Percentiles rank a stretch among this genome's conserved stretches.
Evolutionary conservation across 305 asterid species (phyloP).

Genomic region (Fraxinus greggii): DNA sequence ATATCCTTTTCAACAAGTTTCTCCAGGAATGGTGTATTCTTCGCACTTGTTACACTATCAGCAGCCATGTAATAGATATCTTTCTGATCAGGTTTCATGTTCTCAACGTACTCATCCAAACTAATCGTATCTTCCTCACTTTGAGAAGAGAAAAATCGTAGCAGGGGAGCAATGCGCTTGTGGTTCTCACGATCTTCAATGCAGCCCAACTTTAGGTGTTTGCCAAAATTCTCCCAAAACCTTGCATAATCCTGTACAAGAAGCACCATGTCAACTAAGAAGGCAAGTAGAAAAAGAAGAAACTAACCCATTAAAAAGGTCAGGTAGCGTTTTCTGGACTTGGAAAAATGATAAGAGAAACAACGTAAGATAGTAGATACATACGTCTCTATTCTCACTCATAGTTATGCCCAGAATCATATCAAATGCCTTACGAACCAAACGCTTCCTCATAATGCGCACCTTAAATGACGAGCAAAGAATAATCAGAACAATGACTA

Average conservation of each 20-base stretch:
- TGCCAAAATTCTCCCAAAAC: conserved; percentile 94
- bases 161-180: conserved; percentile 90
- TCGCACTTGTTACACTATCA: conserved; percentile 87
- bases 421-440: conserved; percentile 99
- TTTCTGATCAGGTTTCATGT: conserved; percentile 92
- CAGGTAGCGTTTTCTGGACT: background rate
- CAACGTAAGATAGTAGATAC: conserved; percentile 14
- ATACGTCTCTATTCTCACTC: conserved; percentile 85
- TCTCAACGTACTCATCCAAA: conserved; percentile 89
- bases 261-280: conserved; percentile 7
- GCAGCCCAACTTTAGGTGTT: conserved; percentile 86
- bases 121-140: conserved; percentile 82
- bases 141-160: conserved; percentile 88
- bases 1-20: conserved; percentile 80
- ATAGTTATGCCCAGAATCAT: conserved; percentile 88
- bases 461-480: conserved; percentile 45
- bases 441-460: conserved; percentile 89
- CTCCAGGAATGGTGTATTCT: conserved; percentile 92
- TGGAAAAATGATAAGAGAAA: background rate
- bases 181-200: conserved; percentile 97
- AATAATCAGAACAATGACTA: conserved; percentile 6
- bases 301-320: background rate
- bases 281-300: conserved; percentile 1
- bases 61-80: conserved; percentile 85
- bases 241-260: conserved; percentile 71